Evolutionary conservation across 2,329 filamentous ascomycete genomes (phyloP).

Genomic region (Penicillium polonicum): DNA sequence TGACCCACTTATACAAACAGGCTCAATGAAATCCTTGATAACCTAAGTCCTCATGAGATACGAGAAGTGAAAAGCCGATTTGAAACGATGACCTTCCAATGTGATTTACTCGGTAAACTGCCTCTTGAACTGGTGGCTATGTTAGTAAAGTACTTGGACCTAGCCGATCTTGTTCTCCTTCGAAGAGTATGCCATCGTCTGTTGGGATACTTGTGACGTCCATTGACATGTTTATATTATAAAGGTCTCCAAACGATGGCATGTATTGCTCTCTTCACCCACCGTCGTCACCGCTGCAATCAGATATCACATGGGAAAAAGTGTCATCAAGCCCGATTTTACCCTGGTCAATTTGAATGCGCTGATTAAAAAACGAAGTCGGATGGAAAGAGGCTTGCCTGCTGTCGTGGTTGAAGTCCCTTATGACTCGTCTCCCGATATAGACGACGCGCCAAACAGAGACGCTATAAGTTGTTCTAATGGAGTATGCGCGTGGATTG

Average conservation of each 20-base stretch:
- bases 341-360: background rate
- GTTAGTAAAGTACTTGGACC: slow-evolving; percentile 27
- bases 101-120: slow-evolving; percentile 35
- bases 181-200: slow-evolving; percentile 26
- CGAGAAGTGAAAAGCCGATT: slow-evolving; percentile 28
- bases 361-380: background rate
- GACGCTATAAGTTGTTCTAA: slow-evolving; percentile 1
- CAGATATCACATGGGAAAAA: background rate
- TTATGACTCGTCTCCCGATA: background rate
- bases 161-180: slow-evolving; percentile 30
- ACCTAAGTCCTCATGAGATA: slow-evolving; percentile 32
- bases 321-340: background rate
- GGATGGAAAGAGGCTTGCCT: background rate
- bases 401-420: background rate
- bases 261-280: slow-evolving; percentile 29
- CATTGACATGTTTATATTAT: background rate
- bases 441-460: background rate
- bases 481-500: slow-evolving; percentile 14
- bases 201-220: background rate
- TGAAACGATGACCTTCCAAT: slow-evolving; percentile 26
- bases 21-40: slow-evolving; percentile 29
- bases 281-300: slow-evolving; percentile 8
- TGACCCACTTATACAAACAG: slow-evolving; percentile 18
- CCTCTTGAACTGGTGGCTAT: slow-evolving; percentile 35
- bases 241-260: slow-evolving; percentile 39